Evolutionary conservation across 176 grass and related monocot species (phyloP).

Genomic region (Olyra latifolia): DNA sequence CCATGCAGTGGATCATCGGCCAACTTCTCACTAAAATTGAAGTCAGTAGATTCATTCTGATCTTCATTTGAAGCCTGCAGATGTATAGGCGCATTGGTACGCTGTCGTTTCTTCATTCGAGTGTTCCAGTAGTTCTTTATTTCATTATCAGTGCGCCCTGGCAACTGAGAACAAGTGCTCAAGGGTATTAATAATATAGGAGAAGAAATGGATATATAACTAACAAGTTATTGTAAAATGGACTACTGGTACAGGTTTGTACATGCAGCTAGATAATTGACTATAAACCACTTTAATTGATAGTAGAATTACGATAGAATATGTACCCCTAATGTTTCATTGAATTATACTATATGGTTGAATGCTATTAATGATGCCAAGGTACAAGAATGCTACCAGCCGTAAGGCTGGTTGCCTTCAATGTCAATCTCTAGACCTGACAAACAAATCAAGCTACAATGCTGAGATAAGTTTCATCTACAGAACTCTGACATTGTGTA

Average conservation of each 20-base stretch:
- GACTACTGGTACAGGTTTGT: neutral
- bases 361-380: neutral
- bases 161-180: constrained; percentile 61
- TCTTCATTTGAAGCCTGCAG: constrained; percentile 50
- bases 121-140: constrained; percentile 99
- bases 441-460: neutral
- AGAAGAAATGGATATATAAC: constrained; percentile 22
- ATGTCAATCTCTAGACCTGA: neutral
- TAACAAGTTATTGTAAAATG: neutral
- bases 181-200: constrained; percentile 28
- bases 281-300: neutral
- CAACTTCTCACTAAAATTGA: constrained; percentile 40
- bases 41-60: constrained; percentile 33
- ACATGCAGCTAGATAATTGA: constrained; percentile 26
- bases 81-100: constrained; percentile 46
- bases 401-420: neutral
- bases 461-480: neutral
- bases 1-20: constrained; percentile 48
- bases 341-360: neutral
- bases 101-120: constrained; percentile 75
- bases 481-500: neutral
- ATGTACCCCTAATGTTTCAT: neutral
- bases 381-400: constrained; percentile 2
- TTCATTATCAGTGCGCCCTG: constrained; percentile 97
- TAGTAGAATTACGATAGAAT: neutral